Evolutionary conservation across 139 green algal species (phyloP), one percentile per base, ranked within the genome.

Genomic region (Chloropicon primus): DNA sequence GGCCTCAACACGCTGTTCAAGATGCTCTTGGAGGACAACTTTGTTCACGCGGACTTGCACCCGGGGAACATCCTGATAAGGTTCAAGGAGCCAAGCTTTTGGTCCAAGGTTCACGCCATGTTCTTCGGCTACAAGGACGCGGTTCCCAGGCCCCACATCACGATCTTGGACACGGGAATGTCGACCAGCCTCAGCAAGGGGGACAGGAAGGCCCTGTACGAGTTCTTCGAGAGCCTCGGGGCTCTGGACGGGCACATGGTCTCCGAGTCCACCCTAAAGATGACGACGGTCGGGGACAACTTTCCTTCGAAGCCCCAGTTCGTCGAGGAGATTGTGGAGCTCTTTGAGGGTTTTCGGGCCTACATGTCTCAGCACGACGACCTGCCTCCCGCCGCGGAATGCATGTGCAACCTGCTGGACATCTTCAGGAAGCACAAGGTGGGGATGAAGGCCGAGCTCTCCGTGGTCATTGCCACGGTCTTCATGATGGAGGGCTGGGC

Each of bases 31-130:
- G 80, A 95, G n/a, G 91, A 98, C 89, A 98, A 98, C 87, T 90
- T 97, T 27, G 90, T 99, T 21, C 95, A 99, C 83, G 90, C 92
- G 0, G 93, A 98, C 85, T 79, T 98, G 84, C 91, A 96, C 81
- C 86, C 90, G 21, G 93, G 93, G 54, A 97, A 97, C 83, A 96
- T 96, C 62, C 78, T 97, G 41, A 62, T 62, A 5, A 62, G 41
- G 41, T 62, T 62, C 41, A 62, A 62, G 41, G 41, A 62, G 41
- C 41, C 41, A 62, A 17, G 17, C 41, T 62, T 62, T 62, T 62
- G 41, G 41, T 5, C 41, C 41, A 62, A 17, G 41, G 41, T 62
- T 17, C 41, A 62, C 41, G 41, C 41, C 41, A n/a, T 17, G 10
- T 62, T 62, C 41, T 62, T 62, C 17, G 41, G 41, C 10, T 62